phyloP scores from a whole-genome alignment of 1,284 basidiomycete species.

The Takashimella koratensis region DNA sequence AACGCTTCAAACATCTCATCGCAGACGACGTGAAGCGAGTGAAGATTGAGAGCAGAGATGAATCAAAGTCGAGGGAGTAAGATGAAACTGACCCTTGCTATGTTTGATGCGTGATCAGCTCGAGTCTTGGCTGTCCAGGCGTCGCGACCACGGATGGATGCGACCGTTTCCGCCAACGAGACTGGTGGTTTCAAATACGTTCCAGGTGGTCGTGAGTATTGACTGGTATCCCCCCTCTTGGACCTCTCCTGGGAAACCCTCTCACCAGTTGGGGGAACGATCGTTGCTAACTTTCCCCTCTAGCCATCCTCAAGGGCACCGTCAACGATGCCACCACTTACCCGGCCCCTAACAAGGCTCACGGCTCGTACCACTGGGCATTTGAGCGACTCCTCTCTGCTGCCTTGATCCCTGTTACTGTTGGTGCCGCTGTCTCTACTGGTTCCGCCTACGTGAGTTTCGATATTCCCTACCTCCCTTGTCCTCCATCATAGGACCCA shows the following conservation, averaged over 20 bases:
- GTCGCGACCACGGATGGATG: slow-evolving; percentile 22
- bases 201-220: slow-evolving; percentile 48
- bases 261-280: too few relatives aligned
- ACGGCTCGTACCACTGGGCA: slow-evolving; percentile 97
- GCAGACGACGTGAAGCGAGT: too few relatives aligned
- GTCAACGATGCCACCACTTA: slow-evolving; percentile 93
- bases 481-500: too few relatives aligned
- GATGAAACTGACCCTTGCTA: too few relatives aligned
- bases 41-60: too few relatives aligned
- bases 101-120: slow-evolving; percentile 29
- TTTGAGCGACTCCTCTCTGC: slow-evolving; percentile 91
- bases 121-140: slow-evolving; percentile 35
- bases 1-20: too few relatives aligned
- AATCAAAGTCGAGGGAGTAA: too few relatives aligned
- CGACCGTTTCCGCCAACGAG: slow-evolving; percentile 37
- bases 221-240: neutral
- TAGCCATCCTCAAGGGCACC: slow-evolving; percentile 86
- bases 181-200: slow-evolving; percentile 50
- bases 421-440: slow-evolving; percentile 69
- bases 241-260: neutral
- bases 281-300: neutral
- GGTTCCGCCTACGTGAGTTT: slow-evolving; percentile 59
- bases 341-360: slow-evolving; percentile 71
- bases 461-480: neutral
- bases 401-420: slow-evolving; percentile 81